phyloP scores from a whole-genome alignment of 805 yeast genomes.

The Monosporozyma aerobia region DNA sequence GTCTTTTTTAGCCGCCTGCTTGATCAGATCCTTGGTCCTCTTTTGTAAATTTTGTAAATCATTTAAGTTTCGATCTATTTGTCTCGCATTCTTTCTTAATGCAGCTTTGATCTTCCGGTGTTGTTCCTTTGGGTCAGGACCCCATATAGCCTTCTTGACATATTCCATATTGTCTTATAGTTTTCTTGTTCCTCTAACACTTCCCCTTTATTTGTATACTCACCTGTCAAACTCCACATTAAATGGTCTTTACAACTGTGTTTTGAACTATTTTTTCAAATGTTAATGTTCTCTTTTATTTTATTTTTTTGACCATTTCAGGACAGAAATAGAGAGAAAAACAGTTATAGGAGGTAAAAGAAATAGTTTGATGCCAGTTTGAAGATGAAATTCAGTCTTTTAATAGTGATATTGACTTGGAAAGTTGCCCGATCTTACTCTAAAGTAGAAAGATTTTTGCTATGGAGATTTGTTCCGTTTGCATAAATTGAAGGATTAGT shows the following conservation, averaged over 20 bases:
- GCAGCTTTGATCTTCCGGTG: conserved; percentile 66
- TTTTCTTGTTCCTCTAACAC: not conserved
- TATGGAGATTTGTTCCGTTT: too few species aligned
- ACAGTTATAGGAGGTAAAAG: too few species aligned
- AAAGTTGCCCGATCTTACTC: too few species aligned
- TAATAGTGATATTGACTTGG: too few species aligned
- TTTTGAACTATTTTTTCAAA: too few species aligned
- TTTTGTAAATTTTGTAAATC: conserved; percentile 60
- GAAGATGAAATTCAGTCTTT: too few species aligned
- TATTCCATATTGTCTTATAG: conserved; percentile 51
- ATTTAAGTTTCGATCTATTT: conserved; percentile 53
- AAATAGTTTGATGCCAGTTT: too few species aligned
- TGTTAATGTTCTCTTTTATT: too few species aligned
- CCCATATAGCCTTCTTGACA: conserved; percentile 82
- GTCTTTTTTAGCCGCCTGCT: conserved; percentile 62
- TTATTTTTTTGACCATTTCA: too few species aligned
- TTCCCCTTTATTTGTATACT: not conserved
- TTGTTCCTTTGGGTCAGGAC: conserved; percentile 93
- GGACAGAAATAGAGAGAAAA: too few species aligned
- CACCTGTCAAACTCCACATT: not conserved
- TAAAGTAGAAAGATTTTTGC: too few species aligned
- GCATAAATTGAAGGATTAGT: too few species aligned
- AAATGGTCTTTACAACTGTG: not conserved
- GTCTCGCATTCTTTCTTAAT: conserved; percentile 76
- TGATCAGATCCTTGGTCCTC: conserved; percentile 72